Evolutionary conservation across 1,284 basidiomycete genomes (phyloP).

Genomic region (Cystobasidium pallidum): DNA sequence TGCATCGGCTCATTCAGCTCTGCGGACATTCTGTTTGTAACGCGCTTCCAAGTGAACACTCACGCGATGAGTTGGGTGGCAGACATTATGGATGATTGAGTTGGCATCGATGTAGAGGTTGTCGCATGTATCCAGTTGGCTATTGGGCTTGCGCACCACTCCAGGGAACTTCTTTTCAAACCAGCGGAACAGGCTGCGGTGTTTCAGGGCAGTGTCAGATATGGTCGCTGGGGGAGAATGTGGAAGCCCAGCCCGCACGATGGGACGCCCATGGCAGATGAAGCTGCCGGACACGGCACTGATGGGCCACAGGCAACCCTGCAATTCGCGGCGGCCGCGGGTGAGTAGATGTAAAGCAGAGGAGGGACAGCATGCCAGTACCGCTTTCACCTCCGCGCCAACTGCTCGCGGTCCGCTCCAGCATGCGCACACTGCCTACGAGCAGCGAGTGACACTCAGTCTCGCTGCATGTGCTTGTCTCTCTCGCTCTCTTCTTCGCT

Average conservation of each 20-base stretch:
- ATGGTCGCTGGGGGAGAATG: not conserved
- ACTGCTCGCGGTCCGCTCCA: not conserved
- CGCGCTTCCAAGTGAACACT: not conserved
- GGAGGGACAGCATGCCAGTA: too few species aligned
- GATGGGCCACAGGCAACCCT: slow-evolving; percentile 8
- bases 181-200: slow-evolving; percentile 42
- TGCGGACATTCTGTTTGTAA: too few species aligned
- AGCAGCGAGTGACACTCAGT: not conserved
- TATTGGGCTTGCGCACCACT: slow-evolving; percentile 32
- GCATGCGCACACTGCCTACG: not conserved
- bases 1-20: not conserved
- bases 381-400: not conserved
- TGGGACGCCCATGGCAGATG: slow-evolving; percentile 31
- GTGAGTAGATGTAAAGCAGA: not conserved
- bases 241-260: slow-evolving; percentile 24
- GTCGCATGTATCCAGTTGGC: slow-evolving; percentile 29
- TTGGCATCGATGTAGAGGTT: slow-evolving; percentile 44
- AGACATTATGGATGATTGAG: slow-evolving; percentile 42
- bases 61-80: slow-evolving; percentile 30
- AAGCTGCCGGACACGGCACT: not conserved
- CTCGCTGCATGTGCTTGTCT: not conserved
- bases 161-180: slow-evolving; percentile 40
- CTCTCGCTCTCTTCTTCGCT: not conserved
- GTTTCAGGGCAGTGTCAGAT: slow-evolving; percentile 1
- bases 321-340: not conserved